phyloP scores from a whole-genome alignment of 306 rosid genomes.

The Lagenaria siceraria region DNA sequence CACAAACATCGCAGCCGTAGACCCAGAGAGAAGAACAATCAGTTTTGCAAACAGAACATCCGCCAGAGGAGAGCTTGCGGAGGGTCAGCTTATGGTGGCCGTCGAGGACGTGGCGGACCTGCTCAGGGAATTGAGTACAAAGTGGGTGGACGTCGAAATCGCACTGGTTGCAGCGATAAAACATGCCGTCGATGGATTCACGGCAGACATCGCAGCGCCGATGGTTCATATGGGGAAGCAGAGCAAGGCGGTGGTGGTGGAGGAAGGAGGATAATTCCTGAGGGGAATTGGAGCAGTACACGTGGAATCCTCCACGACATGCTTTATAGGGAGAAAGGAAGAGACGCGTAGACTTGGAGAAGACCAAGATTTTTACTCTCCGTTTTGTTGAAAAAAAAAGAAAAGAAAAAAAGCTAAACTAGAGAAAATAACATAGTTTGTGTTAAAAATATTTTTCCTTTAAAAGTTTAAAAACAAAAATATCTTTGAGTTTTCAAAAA shows the following conservation, averaged over 20 bases:
- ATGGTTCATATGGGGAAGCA: no score
- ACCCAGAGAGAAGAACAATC: neutral
- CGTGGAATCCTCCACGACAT: neutral
- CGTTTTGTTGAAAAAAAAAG: no score
- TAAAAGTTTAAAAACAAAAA: no score
- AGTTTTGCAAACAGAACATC: neutral
- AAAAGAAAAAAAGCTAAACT: no score
- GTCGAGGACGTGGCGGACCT: slow-evolving; percentile 1
- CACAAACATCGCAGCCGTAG: neutral
- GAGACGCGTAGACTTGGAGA: no score
- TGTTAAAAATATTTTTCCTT: no score
- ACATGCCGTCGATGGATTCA: neutral
- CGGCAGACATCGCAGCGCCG: slow-evolving; percentile 7
- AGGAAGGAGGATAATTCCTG: neutral
- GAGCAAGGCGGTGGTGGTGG: neutral
- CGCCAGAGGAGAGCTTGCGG: neutral
- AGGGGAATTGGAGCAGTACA: slow-evolving; percentile 6
- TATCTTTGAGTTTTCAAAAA: no score
- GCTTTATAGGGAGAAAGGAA: no score
- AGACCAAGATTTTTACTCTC: no score
- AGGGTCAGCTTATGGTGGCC: neutral
- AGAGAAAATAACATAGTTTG: no score
- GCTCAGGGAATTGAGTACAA: slow-evolving; percentile 8
- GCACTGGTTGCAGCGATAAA: slow-evolving; percentile 11
- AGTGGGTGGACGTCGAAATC: slow-evolving; percentile 14